Conservation (phyloP, 176 grass and related monocot genomes). For the Musa itinerans region DNA sequence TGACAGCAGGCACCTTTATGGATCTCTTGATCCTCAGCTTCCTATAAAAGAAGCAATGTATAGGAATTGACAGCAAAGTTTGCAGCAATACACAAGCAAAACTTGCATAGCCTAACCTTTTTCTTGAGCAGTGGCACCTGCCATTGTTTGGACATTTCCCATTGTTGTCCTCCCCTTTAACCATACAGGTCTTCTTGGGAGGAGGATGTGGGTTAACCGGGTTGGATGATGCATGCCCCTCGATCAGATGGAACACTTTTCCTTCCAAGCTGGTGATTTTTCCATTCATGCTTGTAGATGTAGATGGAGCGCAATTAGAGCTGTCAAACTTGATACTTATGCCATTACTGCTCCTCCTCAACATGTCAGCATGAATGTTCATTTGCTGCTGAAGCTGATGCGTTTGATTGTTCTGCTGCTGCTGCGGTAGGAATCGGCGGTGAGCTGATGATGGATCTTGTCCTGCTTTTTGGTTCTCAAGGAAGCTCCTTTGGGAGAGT, state of each 20-base stretch:
- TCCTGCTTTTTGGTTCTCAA: constrained; percentile 16
- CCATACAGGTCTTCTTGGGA: constrained; percentile 41
- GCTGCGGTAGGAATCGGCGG: constrained; percentile 13
- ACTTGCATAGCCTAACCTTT: constrained; percentile 27
- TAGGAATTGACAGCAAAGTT: background rate
- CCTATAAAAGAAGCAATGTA: constrained; percentile 30
- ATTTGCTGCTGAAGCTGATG: constrained; percentile 40
- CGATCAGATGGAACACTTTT: constrained; percentile 60
- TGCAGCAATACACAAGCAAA: background rate
- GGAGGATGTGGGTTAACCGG: constrained; percentile 24
- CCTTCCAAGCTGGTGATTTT: constrained; percentile 57
- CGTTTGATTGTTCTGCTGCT: constrained; percentile 31
- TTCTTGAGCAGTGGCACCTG: constrained; percentile 84
- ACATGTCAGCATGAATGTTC: constrained; percentile 67
- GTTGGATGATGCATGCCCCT: constrained; percentile 35
- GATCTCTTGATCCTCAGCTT: constrained; percentile 78
- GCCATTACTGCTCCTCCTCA: constrained; percentile 49
- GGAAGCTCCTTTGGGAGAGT: constrained; percentile 27
- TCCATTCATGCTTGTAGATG: constrained; percentile 65
- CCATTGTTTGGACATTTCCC: constrained; percentile 58
- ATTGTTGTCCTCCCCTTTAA: constrained; percentile 49
- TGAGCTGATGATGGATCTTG: constrained; percentile 2
- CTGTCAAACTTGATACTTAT: constrained; percentile 67
- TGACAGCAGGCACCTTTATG: constrained; percentile 64
- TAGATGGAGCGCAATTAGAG: constrained; percentile 29